Evolutionary conservation across 768 basidiomycete species (phyloP).

Genomic region (Suillus subaureus): DNA sequence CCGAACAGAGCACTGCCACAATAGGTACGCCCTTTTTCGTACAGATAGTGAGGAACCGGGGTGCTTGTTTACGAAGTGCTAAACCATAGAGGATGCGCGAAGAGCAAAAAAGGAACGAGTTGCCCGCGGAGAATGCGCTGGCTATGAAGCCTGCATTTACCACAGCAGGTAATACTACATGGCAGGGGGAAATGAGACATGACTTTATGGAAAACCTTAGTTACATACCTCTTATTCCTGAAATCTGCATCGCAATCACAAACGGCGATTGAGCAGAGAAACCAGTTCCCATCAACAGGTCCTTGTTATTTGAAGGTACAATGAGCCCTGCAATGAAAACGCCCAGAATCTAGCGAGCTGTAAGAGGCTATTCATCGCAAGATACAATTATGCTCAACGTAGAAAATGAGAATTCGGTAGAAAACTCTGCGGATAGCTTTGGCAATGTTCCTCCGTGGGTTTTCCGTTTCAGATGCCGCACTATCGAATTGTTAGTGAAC

Average conservation of each 20-base stretch:
- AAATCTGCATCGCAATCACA: slow-evolving; percentile 73
- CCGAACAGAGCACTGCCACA: slow-evolving; percentile 30
- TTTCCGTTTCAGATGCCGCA: slow-evolving; percentile 77
- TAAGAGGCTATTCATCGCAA: not conserved
- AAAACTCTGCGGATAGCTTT: slow-evolving; percentile 78
- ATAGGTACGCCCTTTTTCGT: slow-evolving; percentile 51
- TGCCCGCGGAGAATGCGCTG: slow-evolving; percentile 71
- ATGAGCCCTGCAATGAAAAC: slow-evolving; percentile 74
- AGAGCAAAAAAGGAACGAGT: slow-evolving; percentile 60
- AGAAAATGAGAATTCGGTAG: slow-evolving; percentile 80
- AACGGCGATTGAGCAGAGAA: slow-evolving; percentile 78
- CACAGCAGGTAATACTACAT: slow-evolving; percentile 55
- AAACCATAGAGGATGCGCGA: slow-evolving; percentile 44
- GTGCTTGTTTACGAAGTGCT: slow-evolving; percentile 52
- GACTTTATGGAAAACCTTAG: slow-evolving; percentile 9
- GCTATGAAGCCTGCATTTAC: slow-evolving; percentile 76
- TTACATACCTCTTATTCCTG: slow-evolving; percentile 59
- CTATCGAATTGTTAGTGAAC: slow-evolving; percentile 29
- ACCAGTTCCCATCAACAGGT: slow-evolving; percentile 45
- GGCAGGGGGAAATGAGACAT: not conserved
- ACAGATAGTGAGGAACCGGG: slow-evolving; percentile 47
- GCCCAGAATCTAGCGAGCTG: slow-evolving; percentile 53
- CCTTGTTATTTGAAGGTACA: slow-evolving; percentile 62
- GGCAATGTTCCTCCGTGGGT: slow-evolving; percentile 74
- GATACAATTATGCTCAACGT: slow-evolving; percentile 41